Evolutionary conservation across 192 early-diverging fungal genomes (phyloP), one percentile per base, ranked within the genome.

Genomic region (Mortierella alpina): DNA sequence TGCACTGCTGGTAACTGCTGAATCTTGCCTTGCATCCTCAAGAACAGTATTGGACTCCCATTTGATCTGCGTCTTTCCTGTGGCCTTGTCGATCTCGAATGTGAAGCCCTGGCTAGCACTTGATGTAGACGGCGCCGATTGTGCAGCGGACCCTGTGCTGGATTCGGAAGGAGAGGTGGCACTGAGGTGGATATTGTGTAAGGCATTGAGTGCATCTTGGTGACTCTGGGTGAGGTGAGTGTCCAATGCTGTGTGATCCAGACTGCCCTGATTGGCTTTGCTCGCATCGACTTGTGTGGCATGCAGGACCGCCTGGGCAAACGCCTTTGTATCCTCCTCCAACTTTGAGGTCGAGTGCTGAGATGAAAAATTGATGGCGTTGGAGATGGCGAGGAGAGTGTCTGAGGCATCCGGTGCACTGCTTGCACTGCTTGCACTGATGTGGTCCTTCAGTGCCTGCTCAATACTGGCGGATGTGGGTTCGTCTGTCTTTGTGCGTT

Each of bases 41-140:
- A 66, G 74, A 2, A 31, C 31, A 31, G 31, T 31, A 31, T 31
- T 31, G 10, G 58, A 41, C 15, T 78, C 63, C 77, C 77, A 80
- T 60, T 80, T 80, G 70, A 80, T 62, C 20, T 80, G 70, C 13
- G 70, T 80, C 77, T 72, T 80, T 17, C 77, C 77, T 17, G 77
- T 80, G 6, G 64, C 60, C 45, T 72, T 80, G 60, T 80, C 70
- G 22, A 68, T 59, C 55, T 80, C 77, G 49, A 80, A 80, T 23
- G 60, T 72, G 23, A 80, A 68, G 5, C 63, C 69, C 49, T 72
- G 76, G 22, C 52, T 60, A 2, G 42, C 48, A 31, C 23, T 68
- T 2, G 63, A 54, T 22, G 56, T 49, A 1, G 65, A 51, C 0
- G 71, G 52, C 17, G 55, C 10, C 13, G 47, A 14, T 11, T 3